A percentile compares a stretch with the other conserved stretches of the same genome.
Evolutionary conservation across 1,284 basidiomycete species (phyloP).

Genomic region (Ganoderma multipileum): DNA sequence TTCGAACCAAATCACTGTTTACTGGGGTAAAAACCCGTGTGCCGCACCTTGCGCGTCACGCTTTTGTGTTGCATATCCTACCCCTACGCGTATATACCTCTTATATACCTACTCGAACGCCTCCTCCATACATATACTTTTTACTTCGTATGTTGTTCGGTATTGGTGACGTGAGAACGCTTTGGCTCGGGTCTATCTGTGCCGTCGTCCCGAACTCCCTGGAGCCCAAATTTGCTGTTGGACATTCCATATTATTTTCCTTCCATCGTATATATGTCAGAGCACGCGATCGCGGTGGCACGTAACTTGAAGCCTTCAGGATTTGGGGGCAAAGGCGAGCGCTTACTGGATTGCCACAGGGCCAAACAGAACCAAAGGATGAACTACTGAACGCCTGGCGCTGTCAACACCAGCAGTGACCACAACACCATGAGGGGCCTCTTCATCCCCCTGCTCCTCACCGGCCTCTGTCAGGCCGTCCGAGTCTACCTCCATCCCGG

Average conservation of each 20-base stretch:
- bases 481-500: conserved; percentile 57
- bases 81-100: background rate
- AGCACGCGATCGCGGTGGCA: too few species aligned
- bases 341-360: background rate
- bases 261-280: too few species aligned
- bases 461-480: conserved; percentile 48
- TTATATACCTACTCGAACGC: background rate
- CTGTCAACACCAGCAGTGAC: conserved; percentile 18
- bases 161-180: too few species aligned
- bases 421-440: conserved; percentile 39
- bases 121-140: background rate
- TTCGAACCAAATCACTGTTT: background rate
- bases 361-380: conserved; percentile 23
- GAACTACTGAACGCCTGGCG: conserved; percentile 16
- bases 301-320: too few species aligned
- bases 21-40: background rate
- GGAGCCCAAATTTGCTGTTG: too few species aligned
- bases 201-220: too few species aligned
- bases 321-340: background rate
- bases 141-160: too few species aligned
- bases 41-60: too few species aligned
- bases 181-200: too few species aligned
- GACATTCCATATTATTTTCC: too few species aligned
- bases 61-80: too few species aligned
- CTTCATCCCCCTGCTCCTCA: conserved; percentile 38